Percentiles rank a stretch among this genome's conserved stretches.
Conservation (phyloP, 2,329 filamentous ascomycete genomes). For the Phoma herbarum region DNA sequence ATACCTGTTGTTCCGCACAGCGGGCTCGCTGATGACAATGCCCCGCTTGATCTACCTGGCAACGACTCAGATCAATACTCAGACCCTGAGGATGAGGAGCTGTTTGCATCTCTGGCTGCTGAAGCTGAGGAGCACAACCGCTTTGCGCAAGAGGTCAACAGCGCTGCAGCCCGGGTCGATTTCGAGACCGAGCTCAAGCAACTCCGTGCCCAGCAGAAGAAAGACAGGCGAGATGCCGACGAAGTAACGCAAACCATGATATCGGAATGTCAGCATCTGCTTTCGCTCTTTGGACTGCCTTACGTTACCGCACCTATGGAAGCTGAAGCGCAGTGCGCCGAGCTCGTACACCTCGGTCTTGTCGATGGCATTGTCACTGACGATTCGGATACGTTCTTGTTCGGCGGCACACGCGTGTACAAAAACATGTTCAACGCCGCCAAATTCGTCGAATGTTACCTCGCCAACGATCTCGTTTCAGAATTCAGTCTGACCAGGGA, state of each 20-base stretch:
- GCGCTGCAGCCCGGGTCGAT: conserved; percentile 71
- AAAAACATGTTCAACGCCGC: conserved; percentile 99
- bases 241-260: conserved; percentile 98
- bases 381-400: conserved; percentile 95
- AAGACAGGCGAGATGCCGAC: conserved; percentile 93
- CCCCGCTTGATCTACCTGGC: conserved; percentile 36
- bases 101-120: conserved; percentile 83
- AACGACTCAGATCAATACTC: conserved; percentile 61
- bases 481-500: conserved; percentile 88
- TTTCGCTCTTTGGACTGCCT: conserved; percentile 89
- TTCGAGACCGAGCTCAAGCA: conserved; percentile 90
- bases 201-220: conserved; percentile 92
- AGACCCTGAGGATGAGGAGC: conserved; percentile 90
- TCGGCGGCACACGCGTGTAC: conserved; percentile 94
- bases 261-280: conserved; percentile 88
- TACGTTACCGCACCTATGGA: conserved; percentile 99
- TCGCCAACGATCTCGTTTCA: conserved; percentile 81
- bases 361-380: conserved; percentile 99
- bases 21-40: conserved; percentile 43
- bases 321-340: conserved; percentile 96
- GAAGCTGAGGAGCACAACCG: conserved; percentile 95
- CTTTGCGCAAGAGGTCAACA: conserved; percentile 88
- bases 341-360: conserved; percentile 83
- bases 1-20: conserved; percentile 43
- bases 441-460: conserved; percentile 97